Percentiles rank a stretch among this genome's conserved stretches.
These are phyloP conservation scores for Xerocomus brunneocitrinus DNA, from an alignment of 768 basidiomycete species.

Conservation along the genomic window DNA sequence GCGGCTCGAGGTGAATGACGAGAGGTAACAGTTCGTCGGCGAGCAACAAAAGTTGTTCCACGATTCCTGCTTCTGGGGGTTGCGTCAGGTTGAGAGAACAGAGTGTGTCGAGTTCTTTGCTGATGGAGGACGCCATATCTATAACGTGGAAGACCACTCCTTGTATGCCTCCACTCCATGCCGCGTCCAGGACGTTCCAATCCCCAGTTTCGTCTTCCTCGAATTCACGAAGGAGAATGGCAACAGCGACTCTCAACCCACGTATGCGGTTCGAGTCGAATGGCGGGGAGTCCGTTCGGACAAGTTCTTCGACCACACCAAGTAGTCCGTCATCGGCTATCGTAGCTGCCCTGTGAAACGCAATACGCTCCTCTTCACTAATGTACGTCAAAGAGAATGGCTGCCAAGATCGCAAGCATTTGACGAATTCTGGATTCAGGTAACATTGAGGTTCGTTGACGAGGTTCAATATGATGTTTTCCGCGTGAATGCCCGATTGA, in stretches of 20 bases:
- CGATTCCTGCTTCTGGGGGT: constrained; percentile 35
- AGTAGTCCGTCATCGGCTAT: constrained; percentile 66
- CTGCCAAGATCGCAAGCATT: constrained; percentile 55
- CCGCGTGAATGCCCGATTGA: constrained; percentile 60
- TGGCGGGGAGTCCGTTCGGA: constrained; percentile 25
- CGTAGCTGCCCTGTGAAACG: constrained; percentile 56
- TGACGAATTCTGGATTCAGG: constrained; percentile 53
- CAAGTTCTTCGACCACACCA: constrained; percentile 59
- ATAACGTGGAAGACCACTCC: constrained; percentile 56
- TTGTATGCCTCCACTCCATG: constrained; percentile 58
- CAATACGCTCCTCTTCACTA: constrained; percentile 52
- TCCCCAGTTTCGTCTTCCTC: constrained; percentile 48
- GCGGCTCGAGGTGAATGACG: constrained; percentile 41
- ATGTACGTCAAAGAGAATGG: constrained; percentile 62
- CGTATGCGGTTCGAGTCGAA: constrained; percentile 48
- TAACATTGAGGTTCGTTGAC: constrained; percentile 57
- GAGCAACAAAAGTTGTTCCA: constrained; percentile 53
- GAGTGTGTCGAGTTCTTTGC: constrained; percentile 49
- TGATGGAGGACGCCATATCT: constrained; percentile 45
- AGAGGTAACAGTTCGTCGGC: constrained; percentile 51
- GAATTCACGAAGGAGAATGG: constrained; percentile 51
- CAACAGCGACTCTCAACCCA: constrained; percentile 59
- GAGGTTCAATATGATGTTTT: constrained; percentile 61
- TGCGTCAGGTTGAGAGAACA: constrained; percentile 42
- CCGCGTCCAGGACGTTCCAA: constrained; percentile 48